These are phyloP conservation scores for Quambalaria eucalypti DNA, from an alignment of 1,284 basidiomycete genomes.

Conservation along the genomic window DNA sequence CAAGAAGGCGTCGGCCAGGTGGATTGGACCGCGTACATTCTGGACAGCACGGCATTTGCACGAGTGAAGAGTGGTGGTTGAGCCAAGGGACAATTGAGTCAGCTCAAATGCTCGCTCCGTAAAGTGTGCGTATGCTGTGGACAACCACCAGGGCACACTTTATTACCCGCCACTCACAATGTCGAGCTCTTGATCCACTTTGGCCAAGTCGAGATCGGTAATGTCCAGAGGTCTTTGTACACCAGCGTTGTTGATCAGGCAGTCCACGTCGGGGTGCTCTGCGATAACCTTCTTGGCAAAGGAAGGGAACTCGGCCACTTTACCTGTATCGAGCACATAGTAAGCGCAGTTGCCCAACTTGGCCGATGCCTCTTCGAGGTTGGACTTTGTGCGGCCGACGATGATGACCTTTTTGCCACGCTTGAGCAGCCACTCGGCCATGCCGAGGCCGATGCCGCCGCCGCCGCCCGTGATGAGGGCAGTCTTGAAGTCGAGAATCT, in stretches of 20 bases:
- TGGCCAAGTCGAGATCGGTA: conserved; percentile 30
- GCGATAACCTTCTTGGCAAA: conserved; percentile 40
- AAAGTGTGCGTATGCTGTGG: too few relatives aligned
- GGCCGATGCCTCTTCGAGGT: conserved; percentile 32
- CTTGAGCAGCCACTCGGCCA: conserved; percentile 46
- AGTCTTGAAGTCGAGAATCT: conserved; percentile 35
- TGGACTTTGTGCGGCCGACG: conserved; percentile 47
- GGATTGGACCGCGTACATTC: conserved; percentile 38
- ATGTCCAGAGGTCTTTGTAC: conserved; percentile 44
- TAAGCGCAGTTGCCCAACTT: conserved; percentile 43
- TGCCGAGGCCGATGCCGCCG: conserved; percentile 39
- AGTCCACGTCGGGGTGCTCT: conserved; percentile 49
- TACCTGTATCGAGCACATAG: conserved; percentile 48
- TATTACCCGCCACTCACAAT: conserved; percentile 10
- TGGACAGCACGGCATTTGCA: neutral
- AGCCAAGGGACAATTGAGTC: too few relatives aligned
- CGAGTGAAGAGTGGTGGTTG: neutral
- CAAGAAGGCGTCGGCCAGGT: conserved; percentile 33
- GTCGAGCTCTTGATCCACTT: conserved; percentile 34
- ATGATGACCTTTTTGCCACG: conserved; percentile 48
- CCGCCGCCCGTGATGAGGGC: conserved; percentile 38
- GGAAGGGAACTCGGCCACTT: conserved; percentile 31
- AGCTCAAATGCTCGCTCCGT: too few relatives aligned
- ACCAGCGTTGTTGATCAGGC: conserved; percentile 49
- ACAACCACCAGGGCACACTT: too few relatives aligned